These are phyloP conservation scores for Fusarium chaquense DNA, from an alignment of 2,329 filamentous ascomycete species.

Conservation along the genomic window DNA sequence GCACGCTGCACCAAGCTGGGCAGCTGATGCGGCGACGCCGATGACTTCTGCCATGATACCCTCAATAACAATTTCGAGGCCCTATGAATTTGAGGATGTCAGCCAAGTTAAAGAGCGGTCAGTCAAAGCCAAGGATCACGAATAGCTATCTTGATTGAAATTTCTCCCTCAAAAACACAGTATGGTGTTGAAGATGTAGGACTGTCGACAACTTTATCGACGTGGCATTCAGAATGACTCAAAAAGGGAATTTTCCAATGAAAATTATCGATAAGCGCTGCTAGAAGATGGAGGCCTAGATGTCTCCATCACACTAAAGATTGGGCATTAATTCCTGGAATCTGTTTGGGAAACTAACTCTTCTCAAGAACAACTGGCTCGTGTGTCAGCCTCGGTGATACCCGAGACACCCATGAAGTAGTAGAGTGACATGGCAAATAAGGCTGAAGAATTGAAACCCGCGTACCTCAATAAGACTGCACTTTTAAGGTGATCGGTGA, in stretches of 20 bases:
- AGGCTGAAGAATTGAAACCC: neutral
- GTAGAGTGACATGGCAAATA: neutral
- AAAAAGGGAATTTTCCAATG: neutral
- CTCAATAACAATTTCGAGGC: neutral
- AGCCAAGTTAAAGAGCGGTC: constrained; percentile 21
- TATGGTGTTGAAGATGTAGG: constrained; percentile 28
- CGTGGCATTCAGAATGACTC: constrained; percentile 29
- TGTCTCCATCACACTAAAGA: neutral
- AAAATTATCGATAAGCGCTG: too few species aligned
- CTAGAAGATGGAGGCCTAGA: neutral
- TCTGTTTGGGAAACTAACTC: neutral
- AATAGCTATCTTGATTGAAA: constrained; percentile 4
- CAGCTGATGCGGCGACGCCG: constrained; percentile 39
- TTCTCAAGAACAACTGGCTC: neutral
- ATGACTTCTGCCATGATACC: constrained; percentile 43
- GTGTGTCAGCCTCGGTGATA: neutral
- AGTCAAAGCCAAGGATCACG: neutral
- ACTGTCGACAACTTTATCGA: neutral
- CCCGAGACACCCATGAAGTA: neutral
- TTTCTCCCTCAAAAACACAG: too few species aligned
- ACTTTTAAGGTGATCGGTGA: neutral
- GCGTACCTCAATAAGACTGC: neutral
- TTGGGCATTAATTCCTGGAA: constrained; percentile 15
- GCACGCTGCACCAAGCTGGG: constrained; percentile 29
- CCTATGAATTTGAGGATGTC: neutral